Percentiles rank a stretch among this genome's conserved stretches.
phyloP scores from a whole-genome alignment of 441 rosid species.

The Bocquillonia castaneifolia region DNA sequence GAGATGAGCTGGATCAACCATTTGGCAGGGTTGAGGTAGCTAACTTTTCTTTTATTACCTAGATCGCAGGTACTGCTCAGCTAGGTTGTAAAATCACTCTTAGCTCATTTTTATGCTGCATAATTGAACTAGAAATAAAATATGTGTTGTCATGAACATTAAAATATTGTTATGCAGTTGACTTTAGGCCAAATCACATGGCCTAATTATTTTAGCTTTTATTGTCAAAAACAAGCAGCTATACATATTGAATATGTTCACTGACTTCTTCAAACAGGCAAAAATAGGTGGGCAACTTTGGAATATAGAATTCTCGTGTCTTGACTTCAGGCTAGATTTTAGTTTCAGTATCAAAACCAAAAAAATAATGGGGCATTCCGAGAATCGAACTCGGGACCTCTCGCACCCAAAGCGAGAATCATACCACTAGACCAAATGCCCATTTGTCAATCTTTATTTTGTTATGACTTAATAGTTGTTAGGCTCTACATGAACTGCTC shows the following conservation, averaged over 20 bases:
- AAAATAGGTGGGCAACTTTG: not conserved
- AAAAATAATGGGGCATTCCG: conserved; percentile 37
- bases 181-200: too few relatives aligned
- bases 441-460: conserved; percentile 7
- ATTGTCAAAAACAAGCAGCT: not conserved
- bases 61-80: too few relatives aligned
- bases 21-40: too few relatives aligned
- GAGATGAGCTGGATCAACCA: too few relatives aligned
- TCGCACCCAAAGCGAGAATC: conserved; percentile 95
- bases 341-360: not conserved
- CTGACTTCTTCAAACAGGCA: not conserved
- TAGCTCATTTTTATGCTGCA: too few relatives aligned
- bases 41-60: too few relatives aligned
- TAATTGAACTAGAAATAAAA: too few relatives aligned
- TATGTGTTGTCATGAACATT: too few relatives aligned
- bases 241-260: not conserved
- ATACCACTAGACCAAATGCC: conserved; percentile 90
- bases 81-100: too few relatives aligned
- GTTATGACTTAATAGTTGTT: too few relatives aligned
- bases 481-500: not conserved
- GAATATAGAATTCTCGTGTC: not conserved
- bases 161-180: too few relatives aligned
- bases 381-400: conserved; percentile 28
- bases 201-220: too few relatives aligned
- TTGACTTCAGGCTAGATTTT: not conserved